Base-by-base conservation (phyloP, 1,139 yeast genomes). In the Yamadazyma trypodendri region DNA sequence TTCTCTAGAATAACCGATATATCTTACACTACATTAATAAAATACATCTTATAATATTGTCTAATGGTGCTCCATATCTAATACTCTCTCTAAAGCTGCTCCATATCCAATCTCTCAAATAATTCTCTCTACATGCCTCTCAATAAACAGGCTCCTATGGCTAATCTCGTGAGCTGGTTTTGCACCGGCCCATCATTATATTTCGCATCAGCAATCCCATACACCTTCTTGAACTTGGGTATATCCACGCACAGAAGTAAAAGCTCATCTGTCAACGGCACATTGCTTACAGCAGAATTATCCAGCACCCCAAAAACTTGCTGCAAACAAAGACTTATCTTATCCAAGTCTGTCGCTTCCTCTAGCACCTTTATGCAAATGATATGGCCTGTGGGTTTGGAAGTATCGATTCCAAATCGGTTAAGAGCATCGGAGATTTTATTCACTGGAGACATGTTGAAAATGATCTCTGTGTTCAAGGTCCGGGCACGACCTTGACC, bases 391-490 rank as follows among this genome's bases (percentile, higher is more conserved):
- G 13, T 17, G 6, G 32, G 42, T 17, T 58, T 9, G 50, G 43
- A 31, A 12, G 56, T 56, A 48, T 64, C 70, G 13, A 71, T 60
- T 1, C 76, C 76, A 50, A 71, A 71, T 39, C 65, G 48, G 38
- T 58, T 63, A 43, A 71, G 55, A 1, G 76, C 73, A 40, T 71
- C 75, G 56, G 61, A 58, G 32, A 71, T 66, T 42, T 68, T 70
- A 52, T 69, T 71, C 12, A 65, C 57, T 2, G 76, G 75, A 3
- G 72, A 65, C 41, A 71, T 56, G 43, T 60, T 66, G 45, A 63
- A 60, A 17, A 71, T 61, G 25, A 70, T 64, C 44, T 71, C 76
- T 0, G 76, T 63, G 44, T 69, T 61, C 38, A 71, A 52, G 1
- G 72, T 61, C 33, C 65, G 67, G 25, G 77, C 71, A 43, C 58